phyloP scores from a whole-genome alignment of 2,329 filamentous ascomycete species.

The Aspergillus pseudotamarii region DNA sequence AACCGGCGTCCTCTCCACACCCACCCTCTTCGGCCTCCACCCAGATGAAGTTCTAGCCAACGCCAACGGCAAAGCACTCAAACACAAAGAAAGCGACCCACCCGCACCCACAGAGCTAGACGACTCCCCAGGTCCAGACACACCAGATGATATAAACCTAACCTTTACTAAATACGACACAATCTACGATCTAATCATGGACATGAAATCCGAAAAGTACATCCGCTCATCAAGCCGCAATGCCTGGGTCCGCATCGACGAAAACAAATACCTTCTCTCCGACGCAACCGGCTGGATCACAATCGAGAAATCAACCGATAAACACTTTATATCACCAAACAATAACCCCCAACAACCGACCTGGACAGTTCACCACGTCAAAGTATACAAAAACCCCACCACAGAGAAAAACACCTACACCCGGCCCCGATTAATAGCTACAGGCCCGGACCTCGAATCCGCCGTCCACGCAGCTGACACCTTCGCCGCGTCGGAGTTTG shows the following conservation, averaged over 20 bases:
- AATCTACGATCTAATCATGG: slow-evolving; percentile 85
- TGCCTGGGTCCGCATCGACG: slow-evolving; percentile 81
- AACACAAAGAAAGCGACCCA: slow-evolving; percentile 45
- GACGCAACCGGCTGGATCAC: slow-evolving; percentile 64
- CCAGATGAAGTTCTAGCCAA: slow-evolving; percentile 74
- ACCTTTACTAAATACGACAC: slow-evolving; percentile 90
- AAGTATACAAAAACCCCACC: slow-evolving; percentile 29
- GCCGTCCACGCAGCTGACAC: slow-evolving; percentile 86
- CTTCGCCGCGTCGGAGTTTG: slow-evolving; percentile 69
- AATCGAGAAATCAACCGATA: slow-evolving; percentile 42
- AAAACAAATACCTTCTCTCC: slow-evolving; percentile 70
- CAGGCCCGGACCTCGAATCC: slow-evolving; percentile 67
- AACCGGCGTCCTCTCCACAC: slow-evolving; percentile 84
- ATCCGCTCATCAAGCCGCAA: slow-evolving; percentile 75
- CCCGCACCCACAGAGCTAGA: background rate
- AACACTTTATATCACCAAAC: background rate
- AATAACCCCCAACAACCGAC: slow-evolving; percentile 8
- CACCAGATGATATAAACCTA: slow-evolving; percentile 52
- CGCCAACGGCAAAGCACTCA: slow-evolving; percentile 66
- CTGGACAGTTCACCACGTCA: slow-evolving; percentile 39
- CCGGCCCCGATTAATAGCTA: slow-evolving; percentile 68
- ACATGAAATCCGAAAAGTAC: slow-evolving; percentile 75
- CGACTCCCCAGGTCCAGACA: slow-evolving; percentile 20
- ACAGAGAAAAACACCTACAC: slow-evolving; percentile 61
- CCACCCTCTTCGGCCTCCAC: slow-evolving; percentile 90